Percentiles rank a stretch among this genome's conserved stretches.
Conservation (phyloP, 257 asterid genomes). For the Solanum etuberosum region DNA sequence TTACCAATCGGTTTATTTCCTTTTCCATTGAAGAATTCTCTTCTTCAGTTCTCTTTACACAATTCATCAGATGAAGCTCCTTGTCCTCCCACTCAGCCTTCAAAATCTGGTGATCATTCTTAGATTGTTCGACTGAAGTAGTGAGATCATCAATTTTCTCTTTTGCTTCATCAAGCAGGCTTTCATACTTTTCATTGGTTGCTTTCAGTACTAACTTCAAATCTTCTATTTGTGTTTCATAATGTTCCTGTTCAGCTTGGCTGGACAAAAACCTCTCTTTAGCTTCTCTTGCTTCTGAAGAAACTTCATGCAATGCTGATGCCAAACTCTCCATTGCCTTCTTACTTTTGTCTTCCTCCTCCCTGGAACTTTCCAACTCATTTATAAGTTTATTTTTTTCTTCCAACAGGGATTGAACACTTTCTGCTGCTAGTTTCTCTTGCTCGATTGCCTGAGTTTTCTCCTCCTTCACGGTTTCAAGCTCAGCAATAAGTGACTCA, state of each 20-base stretch:
- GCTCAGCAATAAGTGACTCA: slow-evolving; percentile 54
- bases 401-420: slow-evolving; percentile 60
- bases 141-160: slow-evolving; percentile 50
- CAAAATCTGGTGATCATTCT: slow-evolving; percentile 33
- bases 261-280: slow-evolving; percentile 61
- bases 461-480: slow-evolving; percentile 64
- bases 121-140: slow-evolving; percentile 43
- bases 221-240: slow-evolving; percentile 69
- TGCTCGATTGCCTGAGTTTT: slow-evolving; percentile 50
- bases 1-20: slow-evolving; percentile 51
- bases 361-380: slow-evolving; percentile 61
- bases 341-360: slow-evolving; percentile 90
- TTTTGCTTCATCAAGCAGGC: slow-evolving; percentile 74
- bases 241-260: slow-evolving; percentile 60
- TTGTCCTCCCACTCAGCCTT: slow-evolving; percentile 70
- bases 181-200: slow-evolving; percentile 80
- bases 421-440: slow-evolving; percentile 82
- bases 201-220: slow-evolving; percentile 66
- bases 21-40: slow-evolving; percentile 47
- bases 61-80: slow-evolving; percentile 47
- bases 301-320: slow-evolving; percentile 90
- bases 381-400: slow-evolving; percentile 65
- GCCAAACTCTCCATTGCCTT: slow-evolving; percentile 92
- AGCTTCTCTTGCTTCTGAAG: slow-evolving; percentile 82
- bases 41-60: slow-evolving; percentile 50